phyloP scores from a whole-genome alignment of 2,329 filamentous ascomycete species.

The Claviceps pazoutovae region DNA sequence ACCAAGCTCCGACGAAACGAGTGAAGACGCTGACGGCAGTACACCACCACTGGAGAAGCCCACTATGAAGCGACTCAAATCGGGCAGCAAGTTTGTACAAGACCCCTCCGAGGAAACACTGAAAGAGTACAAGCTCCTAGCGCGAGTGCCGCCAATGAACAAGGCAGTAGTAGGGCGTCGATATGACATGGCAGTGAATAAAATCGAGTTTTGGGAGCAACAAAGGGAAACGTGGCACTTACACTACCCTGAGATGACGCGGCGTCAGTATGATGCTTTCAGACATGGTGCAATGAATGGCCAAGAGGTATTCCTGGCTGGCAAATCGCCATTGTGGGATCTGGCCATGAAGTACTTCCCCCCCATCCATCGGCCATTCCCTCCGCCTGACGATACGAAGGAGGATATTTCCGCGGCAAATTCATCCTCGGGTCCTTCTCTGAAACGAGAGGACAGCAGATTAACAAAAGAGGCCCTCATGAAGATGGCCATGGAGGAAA shows the following conservation, averaged over 20 bases:
- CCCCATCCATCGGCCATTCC: slow-evolving; percentile 18
- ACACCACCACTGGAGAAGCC: slow-evolving; percentile 26
- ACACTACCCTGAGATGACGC: slow-evolving; percentile 49
- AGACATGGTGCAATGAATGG: slow-evolving; percentile 33
- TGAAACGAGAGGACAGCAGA: slow-evolving; percentile 13
- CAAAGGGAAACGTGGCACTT: slow-evolving; percentile 45
- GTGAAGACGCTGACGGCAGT: slow-evolving; percentile 35
- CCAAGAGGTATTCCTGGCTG: slow-evolving; percentile 39
- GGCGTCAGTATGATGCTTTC: slow-evolving; percentile 43
- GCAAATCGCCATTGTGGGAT: slow-evolving; percentile 37
- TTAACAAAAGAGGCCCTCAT: slow-evolving; percentile 13
- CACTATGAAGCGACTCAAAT: slow-evolving; percentile 41
- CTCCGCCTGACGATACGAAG: too few species aligned
- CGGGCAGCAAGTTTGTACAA: slow-evolving; percentile 27
- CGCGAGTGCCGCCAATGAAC: slow-evolving; percentile 33
- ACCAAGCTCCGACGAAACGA: slow-evolving; percentile 31
- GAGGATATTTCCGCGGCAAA: background rate
- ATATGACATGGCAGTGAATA: slow-evolving; percentile 42
- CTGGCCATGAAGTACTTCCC: slow-evolving; percentile 46
- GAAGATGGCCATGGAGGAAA: slow-evolving; percentile 7
- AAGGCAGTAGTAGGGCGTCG: slow-evolving; percentile 38
- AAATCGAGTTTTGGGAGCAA: slow-evolving; percentile 43
- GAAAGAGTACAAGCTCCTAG: slow-evolving; percentile 33
- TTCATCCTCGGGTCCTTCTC: slow-evolving; percentile 3
- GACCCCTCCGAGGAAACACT: slow-evolving; percentile 20